Percentiles rank a stretch among this genome's conserved stretches.
Evolutionary conservation across 164 flowering plant species (phyloP).

Genomic region (Kalanchoe fedtschenkoi): DNA sequence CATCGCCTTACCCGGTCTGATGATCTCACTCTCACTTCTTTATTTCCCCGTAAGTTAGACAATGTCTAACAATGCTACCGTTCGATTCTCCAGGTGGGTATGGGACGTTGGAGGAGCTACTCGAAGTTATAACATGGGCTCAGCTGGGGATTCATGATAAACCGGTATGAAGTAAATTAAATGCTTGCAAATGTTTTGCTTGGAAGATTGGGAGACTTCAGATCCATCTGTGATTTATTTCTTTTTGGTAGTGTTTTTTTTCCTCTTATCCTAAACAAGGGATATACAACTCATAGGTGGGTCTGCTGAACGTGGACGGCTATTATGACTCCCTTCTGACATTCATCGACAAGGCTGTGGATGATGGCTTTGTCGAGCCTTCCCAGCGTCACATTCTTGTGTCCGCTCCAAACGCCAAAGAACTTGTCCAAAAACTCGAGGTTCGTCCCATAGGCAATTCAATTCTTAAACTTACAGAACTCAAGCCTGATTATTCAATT

Average conservation of each 20-base stretch:
- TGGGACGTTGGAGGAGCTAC: slow-evolving; percentile 58
- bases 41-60: background rate
- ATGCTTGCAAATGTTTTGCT: too few relatives aligned
- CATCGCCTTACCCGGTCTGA: slow-evolving; percentile 49
- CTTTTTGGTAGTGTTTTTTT: background rate
- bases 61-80: too few relatives aligned
- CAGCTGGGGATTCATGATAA: slow-evolving; percentile 70
- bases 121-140: slow-evolving; percentile 71
- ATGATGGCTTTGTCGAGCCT: slow-evolving; percentile 7
- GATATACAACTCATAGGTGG: background rate
- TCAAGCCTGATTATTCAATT: too few relatives aligned
- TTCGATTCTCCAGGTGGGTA: slow-evolving; percentile 38
- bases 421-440: slow-evolving; percentile 6
- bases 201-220: too few relatives aligned
- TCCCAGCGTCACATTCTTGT: slow-evolving; percentile 9
- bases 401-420: slow-evolving; percentile 4
- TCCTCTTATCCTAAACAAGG: background rate
- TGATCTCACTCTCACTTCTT: slow-evolving; percentile 2
- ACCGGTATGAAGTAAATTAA: slow-evolving; percentile 28
- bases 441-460: background rate
- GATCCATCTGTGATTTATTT: background rate
- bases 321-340: slow-evolving; percentile 1
- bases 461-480: too few relatives aligned
- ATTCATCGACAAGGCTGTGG: slow-evolving; percentile 8
- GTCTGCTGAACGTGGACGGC: slow-evolving; percentile 5